phyloP scores from a whole-genome alignment of 768 basidiomycete species.

The Boletus subcaerulescens region DNA sequence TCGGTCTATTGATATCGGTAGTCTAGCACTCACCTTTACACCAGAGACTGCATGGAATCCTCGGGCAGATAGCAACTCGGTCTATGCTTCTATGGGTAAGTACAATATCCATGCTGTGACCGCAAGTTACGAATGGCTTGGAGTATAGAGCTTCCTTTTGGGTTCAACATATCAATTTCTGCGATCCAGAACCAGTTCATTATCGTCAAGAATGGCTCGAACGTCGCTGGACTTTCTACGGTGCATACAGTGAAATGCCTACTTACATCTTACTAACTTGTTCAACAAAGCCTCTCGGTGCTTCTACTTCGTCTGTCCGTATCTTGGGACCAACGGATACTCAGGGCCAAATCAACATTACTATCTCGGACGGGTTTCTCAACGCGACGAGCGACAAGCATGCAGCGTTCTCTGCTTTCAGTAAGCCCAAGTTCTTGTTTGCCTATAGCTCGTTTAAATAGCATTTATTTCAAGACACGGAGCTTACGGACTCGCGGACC shows the following conservation, averaged over 20 bases:
- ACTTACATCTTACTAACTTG: background rate
- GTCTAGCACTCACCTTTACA: slow-evolving; percentile 55
- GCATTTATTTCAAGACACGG: slow-evolving; percentile 40
- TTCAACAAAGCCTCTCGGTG: slow-evolving; percentile 50
- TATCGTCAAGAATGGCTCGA: slow-evolving; percentile 49
- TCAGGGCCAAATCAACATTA: slow-evolving; percentile 61
- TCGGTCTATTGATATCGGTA: slow-evolving; percentile 58
- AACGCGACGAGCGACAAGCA: slow-evolving; percentile 47
- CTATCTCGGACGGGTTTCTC: slow-evolving; percentile 52
- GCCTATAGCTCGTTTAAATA: background rate
- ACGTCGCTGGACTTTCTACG: slow-evolving; percentile 59
- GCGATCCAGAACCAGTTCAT: slow-evolving; percentile 66
- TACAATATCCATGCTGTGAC: background rate
- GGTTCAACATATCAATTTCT: slow-evolving; percentile 56
- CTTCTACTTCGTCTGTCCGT: slow-evolving; percentile 57
- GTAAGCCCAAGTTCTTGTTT: slow-evolving; percentile 34
- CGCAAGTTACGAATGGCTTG: slow-evolving; percentile 1
- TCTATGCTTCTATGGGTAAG: slow-evolving; percentile 56
- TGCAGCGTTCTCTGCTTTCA: slow-evolving; percentile 54
- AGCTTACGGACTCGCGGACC: slow-evolving; percentile 49
- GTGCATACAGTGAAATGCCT: slow-evolving; percentile 29
- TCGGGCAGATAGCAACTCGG: slow-evolving; percentile 51
- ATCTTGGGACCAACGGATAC: slow-evolving; percentile 55
- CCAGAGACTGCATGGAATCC: slow-evolving; percentile 56
- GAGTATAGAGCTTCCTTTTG: slow-evolving; percentile 63